These are phyloP conservation scores for Pythium dissimile DNA, from an alignment of 352 stramenopile species.

Conservation along the genomic window DNA sequence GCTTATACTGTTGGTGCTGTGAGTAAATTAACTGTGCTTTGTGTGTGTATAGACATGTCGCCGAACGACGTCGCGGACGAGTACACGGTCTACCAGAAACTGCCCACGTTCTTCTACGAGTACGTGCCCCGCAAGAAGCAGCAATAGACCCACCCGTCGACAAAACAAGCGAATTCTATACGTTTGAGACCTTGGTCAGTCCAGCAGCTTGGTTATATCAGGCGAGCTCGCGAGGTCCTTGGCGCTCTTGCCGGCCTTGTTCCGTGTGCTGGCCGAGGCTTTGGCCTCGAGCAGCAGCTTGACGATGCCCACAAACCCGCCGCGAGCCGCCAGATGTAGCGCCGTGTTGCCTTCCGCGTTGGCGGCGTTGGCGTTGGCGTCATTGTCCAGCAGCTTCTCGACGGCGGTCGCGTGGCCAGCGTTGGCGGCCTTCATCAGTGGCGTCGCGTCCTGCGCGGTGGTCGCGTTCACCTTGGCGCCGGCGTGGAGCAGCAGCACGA, in stretches of 20 bases:
- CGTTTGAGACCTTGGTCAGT: constrained; percentile 2
- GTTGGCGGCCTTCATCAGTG: constrained; percentile 84
- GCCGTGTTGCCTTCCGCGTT: constrained; percentile 82
- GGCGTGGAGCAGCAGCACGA: constrained; percentile 67
- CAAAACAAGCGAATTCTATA: too few species aligned
- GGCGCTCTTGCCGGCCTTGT: constrained; percentile 79
- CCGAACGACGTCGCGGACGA: constrained; percentile 75
- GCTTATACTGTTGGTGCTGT: too few species aligned
- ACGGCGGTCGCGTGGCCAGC: constrained; percentile 74
- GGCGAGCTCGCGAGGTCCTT: constrained; percentile 61
- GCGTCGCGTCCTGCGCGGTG: constrained; percentile 77
- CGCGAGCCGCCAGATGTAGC: constrained; percentile 76
- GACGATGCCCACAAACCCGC: constrained; percentile 75
- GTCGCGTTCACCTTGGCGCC: constrained; percentile 74
- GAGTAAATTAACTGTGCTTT: background rate
- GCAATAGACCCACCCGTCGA: constrained; percentile 21
- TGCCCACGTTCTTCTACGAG: constrained; percentile 88
- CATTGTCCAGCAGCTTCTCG: constrained; percentile 86
- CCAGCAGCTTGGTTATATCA: constrained; percentile 63
- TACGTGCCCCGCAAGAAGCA: constrained; percentile 75
- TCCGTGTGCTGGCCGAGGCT: constrained; percentile 40
- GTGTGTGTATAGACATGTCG: constrained; percentile 33
- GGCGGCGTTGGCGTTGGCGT: constrained; percentile 56
- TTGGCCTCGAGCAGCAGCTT: constrained; percentile 57
- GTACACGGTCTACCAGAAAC: constrained; percentile 82